Evolutionary conservation across 2,329 filamentous ascomycete genomes (phyloP), one percentile per base, ranked within the genome.

Genomic region (Helminthosporium solani): DNA sequence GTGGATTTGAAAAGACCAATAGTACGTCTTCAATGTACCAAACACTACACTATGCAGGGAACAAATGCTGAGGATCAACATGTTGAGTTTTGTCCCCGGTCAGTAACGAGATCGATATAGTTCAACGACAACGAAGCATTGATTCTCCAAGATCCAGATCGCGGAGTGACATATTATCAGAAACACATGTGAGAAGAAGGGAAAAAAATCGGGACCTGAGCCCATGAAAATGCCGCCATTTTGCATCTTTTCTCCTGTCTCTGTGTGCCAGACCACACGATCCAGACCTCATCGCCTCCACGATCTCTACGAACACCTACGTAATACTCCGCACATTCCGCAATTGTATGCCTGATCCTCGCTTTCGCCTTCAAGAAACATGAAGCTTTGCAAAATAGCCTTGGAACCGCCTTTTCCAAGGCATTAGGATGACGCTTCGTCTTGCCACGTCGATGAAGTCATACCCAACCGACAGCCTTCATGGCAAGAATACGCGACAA

Each of bases 391-490:
- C 40, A 40, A 46, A 33, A 40, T 27, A 28, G 42, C 36, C 47
- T 53, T 41, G 45, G 15, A 36, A 42, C 42, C 47, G 35, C 40
- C 47, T 42, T 44, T 11, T 40, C 27, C 8, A 47, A 19, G 21
- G 44, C 50, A 44, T 47, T 20, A 42, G 30, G 21, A 46, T 46
- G 36, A 20, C 42, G 21, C 14, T 36, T 34, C 9, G 11, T 21
- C 39, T 25, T 4, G 25, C 27, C 19, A 2, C 27, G 21, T 23
- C 25, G 33, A 20, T 19, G 31, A 33, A 37, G 33, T 21, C 30
- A 38, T 34, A 14, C 18, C 28, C 14, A 19, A 18, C 38, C 14
- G 9, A 36, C 34, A 36, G 9, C 11, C 30, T 15, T 9, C 23
- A 44, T 36, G 39, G 34, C 39, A 28, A 20, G 6, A 30, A 30